Percentiles rank a stretch among this genome's conserved stretches.
Conservation (phyloP, 345 rosid genomes). For the Boechera divaricarpa region DNA sequence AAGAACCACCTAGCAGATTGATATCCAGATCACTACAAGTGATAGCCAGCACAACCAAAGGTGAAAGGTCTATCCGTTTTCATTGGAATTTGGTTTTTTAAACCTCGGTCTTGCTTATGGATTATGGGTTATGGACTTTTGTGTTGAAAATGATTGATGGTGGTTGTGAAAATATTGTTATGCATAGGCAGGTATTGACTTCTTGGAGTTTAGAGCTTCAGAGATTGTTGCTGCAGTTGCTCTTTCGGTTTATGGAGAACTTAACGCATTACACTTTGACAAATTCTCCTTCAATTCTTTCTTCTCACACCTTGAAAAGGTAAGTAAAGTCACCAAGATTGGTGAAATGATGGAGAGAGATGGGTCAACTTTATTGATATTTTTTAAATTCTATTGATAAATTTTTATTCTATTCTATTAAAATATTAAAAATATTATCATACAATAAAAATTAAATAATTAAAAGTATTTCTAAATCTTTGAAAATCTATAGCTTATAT, state of each 20-base stretch:
- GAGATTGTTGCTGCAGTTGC: slow-evolving; percentile 78
- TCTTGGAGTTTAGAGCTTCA: slow-evolving; percentile 78
- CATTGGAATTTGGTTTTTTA: background rate
- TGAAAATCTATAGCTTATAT: too few relatives aligned
- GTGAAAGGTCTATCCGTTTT: slow-evolving; percentile 42
- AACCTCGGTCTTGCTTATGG: slow-evolving; percentile 12
- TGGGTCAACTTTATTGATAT: slow-evolving; percentile 7
- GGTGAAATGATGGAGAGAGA: slow-evolving; percentile 44
- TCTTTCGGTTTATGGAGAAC: slow-evolving; percentile 58
- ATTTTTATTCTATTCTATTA: too few relatives aligned
- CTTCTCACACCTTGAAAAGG: slow-evolving; percentile 43
- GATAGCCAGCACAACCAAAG: slow-evolving; percentile 59
- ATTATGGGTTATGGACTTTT: background rate
- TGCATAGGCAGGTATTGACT: slow-evolving; percentile 66
- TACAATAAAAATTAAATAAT: too few relatives aligned
- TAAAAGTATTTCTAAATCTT: too few relatives aligned
- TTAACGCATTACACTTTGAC: slow-evolving; percentile 29
- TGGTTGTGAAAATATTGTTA: slow-evolving; percentile 21
- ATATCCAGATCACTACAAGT: slow-evolving; percentile 54
- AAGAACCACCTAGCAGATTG: slow-evolving; percentile 43
- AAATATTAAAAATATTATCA: too few relatives aligned
- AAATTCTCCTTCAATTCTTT: slow-evolving; percentile 29
- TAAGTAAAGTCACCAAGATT: slow-evolving; percentile 32
- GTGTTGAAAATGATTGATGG: slow-evolving; percentile 10
- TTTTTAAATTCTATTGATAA: too few relatives aligned